A percentile compares a stretch with the other conserved stretches of the same genome.
phyloP scores from a whole-genome alignment of 768 basidiomycete species.

The Boletus pseudo-olivaceus region DNA sequence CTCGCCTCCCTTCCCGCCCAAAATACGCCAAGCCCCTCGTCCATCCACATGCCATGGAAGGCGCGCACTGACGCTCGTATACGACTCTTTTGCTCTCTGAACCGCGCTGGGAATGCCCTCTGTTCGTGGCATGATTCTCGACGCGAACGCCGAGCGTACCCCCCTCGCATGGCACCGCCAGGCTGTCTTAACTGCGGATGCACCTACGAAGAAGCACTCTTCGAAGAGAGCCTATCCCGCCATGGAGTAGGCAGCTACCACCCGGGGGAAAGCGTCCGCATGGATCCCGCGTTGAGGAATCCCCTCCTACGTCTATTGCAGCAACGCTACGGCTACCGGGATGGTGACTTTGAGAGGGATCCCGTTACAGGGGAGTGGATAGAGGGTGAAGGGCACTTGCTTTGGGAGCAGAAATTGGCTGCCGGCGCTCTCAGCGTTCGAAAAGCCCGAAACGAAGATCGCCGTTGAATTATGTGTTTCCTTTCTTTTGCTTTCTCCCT shows the following conservation, averaged over 20 bases:
- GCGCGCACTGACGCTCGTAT: constrained; percentile 70
- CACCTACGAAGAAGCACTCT: constrained; percentile 79
- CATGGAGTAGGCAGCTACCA: constrained; percentile 79
- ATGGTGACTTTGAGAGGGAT: constrained; percentile 83
- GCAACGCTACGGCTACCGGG: constrained; percentile 70
- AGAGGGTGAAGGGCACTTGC: constrained; percentile 56
- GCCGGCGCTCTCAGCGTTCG: constrained; percentile 35
- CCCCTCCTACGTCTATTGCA: constrained; percentile 72
- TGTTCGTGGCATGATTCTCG: constrained; percentile 91
- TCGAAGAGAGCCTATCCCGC: constrained; percentile 78
- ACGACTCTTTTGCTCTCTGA: constrained; percentile 72
- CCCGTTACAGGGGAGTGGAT: constrained; percentile 62
- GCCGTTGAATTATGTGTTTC: constrained; percentile 27
- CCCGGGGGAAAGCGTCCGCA: constrained; percentile 81
- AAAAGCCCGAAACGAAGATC: constrained; percentile 38
- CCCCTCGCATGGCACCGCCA: constrained; percentile 76
- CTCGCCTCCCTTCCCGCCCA: constrained; percentile 17
- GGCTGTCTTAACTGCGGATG: constrained; percentile 85
- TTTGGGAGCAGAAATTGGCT: constrained; percentile 59
- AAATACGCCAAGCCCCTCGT: constrained; percentile 37
- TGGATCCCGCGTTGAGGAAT: constrained; percentile 85
- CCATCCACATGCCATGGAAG: constrained; percentile 59
- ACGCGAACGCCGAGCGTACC: constrained; percentile 71
- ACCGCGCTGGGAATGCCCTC: constrained; percentile 83
- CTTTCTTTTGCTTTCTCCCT: not conserved